Evolutionary conservation across 108 stramenopile species (phyloP).

Genomic region (Nitzschia palea): DNA sequence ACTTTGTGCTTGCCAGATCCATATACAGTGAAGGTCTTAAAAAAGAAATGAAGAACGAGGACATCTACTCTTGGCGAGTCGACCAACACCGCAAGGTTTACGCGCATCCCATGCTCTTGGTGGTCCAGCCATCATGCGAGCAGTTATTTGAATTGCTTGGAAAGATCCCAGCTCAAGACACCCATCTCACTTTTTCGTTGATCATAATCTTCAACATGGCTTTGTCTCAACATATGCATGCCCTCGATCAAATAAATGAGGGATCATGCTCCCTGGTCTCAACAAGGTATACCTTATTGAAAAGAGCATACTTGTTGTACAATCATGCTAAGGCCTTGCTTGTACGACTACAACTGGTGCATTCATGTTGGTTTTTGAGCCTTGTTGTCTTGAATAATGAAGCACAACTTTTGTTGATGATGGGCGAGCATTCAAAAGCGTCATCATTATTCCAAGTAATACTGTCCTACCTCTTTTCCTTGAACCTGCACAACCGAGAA

Average conservation of each 20-base stretch:
- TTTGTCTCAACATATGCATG: background rate
- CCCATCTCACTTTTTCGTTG: background rate
- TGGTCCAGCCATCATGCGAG: background rate
- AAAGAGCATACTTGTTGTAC: background rate
- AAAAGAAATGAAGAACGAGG: too few species aligned
- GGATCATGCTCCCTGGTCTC: background rate
- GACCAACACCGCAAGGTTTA: too few species aligned
- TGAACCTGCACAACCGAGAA: background rate
- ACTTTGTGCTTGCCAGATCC: too few species aligned
- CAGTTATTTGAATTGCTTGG: background rate
- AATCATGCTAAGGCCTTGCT: background rate
- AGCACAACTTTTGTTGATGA: background rate
- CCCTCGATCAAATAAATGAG: background rate
- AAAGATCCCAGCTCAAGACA: background rate
- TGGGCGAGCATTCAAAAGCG: background rate
- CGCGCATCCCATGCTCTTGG: background rate
- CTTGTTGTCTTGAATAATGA: background rate
- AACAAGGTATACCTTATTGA: background rate
- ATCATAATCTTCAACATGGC: slow-evolving; percentile 1
- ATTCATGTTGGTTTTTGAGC: background rate
- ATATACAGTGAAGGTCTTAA: too few species aligned
- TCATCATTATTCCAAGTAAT: background rate
- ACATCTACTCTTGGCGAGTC: too few species aligned
- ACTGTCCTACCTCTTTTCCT: background rate
- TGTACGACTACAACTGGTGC: background rate